Base-by-base conservation (phyloP, 257 asterid species). In the Penstemon eatonii region DNA sequence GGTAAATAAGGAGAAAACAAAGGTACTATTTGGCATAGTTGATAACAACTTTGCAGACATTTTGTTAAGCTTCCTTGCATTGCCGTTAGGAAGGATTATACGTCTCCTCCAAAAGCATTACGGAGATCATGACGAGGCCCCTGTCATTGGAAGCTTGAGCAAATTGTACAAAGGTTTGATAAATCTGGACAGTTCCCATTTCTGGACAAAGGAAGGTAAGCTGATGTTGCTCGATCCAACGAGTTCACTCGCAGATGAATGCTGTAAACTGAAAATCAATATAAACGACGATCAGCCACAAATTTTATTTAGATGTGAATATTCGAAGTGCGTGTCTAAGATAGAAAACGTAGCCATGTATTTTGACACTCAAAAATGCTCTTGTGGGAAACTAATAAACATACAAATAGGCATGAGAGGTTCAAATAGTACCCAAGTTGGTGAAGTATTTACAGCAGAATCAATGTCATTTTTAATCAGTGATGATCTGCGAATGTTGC, bases 31-130 rank as follows among this genome's bases (percentile, higher is more conserved):
- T 10, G 63, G 43, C 0, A 7, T 36, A 7, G 63, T 37, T 4
- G 63, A 57, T 57, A 57, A 15, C 63, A 3, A 7, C 25, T 19
- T 1, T 19, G 25, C 25, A 3, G 78, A 77, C 3, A 53, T 73
- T 15, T 8, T 77, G 10, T 60, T 77, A 6, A 67, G 79, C 57
- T 63, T 77, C 57, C 44, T 68, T 8, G 51, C 75, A 0, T n/a
- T 78, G 39, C 80, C 80, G 3, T 59, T 76, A 56, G 80, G 74
- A 55, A 66, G 10, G 4, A 71, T 76, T 39, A 56, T 64, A 15
- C 12, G 46, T 44, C 15, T 58, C 3, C n/a, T 78, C 36, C 0
- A 69, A 46, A 57, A 69, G 37, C 76, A 73, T 6, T 36, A 47
- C 5, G 67, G 61, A 37, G 73, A 56, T 0, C n/a, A n/a, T n/a